Evolutionary conservation across 1,284 basidiomycete species (phyloP), one percentile per base, ranked within the genome.

Genomic region (Ustilago curta): DNA sequence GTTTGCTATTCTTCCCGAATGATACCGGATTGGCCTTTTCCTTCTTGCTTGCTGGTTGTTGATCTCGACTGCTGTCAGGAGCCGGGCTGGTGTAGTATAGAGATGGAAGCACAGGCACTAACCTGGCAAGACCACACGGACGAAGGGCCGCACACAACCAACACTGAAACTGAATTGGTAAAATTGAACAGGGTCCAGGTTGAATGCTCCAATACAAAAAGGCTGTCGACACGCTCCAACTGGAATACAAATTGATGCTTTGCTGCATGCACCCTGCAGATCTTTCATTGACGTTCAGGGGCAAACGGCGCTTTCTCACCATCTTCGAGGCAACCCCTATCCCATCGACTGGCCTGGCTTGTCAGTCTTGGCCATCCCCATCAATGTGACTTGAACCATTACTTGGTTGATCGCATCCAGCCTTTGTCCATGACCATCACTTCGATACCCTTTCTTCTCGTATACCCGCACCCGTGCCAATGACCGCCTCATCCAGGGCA

Each of bases 191-290:
- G 45, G 47, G 47, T 48, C 29, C 47, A 48, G 19, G 9, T 19
- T 18, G 27, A 19, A 31, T n/a, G 47, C 29, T 18, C 12, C 0
- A 47, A 47, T 47, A 47, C 45, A 47, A n/a, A n/a, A 16, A 1
- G 18, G 18, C 40, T 42, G 45, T 31, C 44, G 16, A 47, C 23
- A 11, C n/a, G 47, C 45, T 4, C 16, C 27, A 14, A 2, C 3
- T 39, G 5, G 21, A 39, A 23, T 39, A 35, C 25, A 42, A 43
- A 44, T 14, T 4, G n/a, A 37, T 3, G 23, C n/a, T 12, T 12
- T 12, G 19, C 18, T 58, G 62, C 58, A 60, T 61, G 59, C 59
- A 58, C 54, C 37, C 54, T 68, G 60, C 56, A 63, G 60, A 63
- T 64, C 60, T 39, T 47, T 27, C 12, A 14, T 25, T 25, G 55